phyloP scores from a whole-genome alignment of 345 rosid species.

The Murraya paniculata region DNA sequence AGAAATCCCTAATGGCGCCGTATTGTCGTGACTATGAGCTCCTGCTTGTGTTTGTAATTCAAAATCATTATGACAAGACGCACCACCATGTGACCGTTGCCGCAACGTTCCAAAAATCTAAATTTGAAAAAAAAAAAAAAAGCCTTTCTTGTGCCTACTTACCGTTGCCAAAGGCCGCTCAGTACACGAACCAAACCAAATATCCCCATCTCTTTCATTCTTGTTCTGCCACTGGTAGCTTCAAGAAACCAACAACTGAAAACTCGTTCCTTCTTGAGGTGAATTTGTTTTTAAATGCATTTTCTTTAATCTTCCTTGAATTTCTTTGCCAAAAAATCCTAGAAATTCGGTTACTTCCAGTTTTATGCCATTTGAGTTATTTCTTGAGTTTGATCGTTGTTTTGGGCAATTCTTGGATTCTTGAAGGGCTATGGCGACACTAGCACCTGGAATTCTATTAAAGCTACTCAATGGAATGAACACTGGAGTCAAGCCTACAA shows the following conservation, averaged over 20 bases:
- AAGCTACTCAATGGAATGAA: constrained; percentile 84
- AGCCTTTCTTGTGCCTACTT: constrained; percentile 13
- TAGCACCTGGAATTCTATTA: constrained; percentile 77
- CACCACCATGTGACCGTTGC: constrained; percentile 48
- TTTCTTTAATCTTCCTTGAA: not conserved
- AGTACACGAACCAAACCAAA: constrained; percentile 6
- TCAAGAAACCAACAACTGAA: constrained; percentile 2
- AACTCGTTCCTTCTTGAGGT: not conserved
- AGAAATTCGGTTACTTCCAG: not conserved
- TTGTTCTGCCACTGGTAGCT: constrained; percentile 2
- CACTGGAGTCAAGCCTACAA: constrained; percentile 76
- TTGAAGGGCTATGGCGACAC: constrained; percentile 52
- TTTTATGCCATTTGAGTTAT: not conserved
- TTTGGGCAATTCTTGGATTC: not conserved
- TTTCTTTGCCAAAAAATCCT: not conserved
- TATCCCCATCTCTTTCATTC: not conserved
- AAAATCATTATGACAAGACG: constrained; percentile 21
- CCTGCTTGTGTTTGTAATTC: constrained; percentile 3
- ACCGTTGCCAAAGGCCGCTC: constrained; percentile 43
- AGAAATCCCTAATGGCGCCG: too few species aligned
- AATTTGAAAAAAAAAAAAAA: constrained; percentile 21
- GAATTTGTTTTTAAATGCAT: not conserved
- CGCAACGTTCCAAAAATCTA: constrained; percentile 42
- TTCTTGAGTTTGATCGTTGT: not conserved
- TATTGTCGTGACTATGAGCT: not conserved